These are phyloP conservation scores for Lyophyllum atratum DNA, from an alignment of 768 basidiomycete species.

Conservation along the genomic window DNA sequence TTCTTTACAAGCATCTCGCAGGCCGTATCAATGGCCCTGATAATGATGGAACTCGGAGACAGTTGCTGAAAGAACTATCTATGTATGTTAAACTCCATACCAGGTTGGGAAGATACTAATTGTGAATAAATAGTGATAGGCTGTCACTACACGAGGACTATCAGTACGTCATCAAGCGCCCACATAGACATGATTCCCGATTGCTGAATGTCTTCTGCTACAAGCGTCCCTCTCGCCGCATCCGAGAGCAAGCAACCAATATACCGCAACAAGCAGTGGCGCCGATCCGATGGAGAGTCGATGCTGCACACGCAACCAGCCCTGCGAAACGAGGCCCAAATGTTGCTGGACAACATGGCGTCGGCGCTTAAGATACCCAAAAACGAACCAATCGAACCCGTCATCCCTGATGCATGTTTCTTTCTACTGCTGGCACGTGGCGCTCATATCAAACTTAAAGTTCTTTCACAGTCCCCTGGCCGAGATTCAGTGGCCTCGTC, in stretches of 20 bases:
- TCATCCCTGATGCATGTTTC: conserved; percentile 16
- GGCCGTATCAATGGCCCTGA: conserved; percentile 12
- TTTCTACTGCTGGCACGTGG: background rate
- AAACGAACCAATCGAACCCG: conserved; percentile 15
- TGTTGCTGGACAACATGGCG: conserved; percentile 14
- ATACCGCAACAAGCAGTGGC: conserved; percentile 2
- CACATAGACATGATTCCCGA: background rate
- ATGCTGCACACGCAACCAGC: background rate
- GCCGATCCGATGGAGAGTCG: background rate
- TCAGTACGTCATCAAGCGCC: conserved; percentile 5
- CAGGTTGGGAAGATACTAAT: background rate
- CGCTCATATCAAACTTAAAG: background rate
- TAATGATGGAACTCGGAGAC: conserved; percentile 2
- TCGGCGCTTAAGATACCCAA: conserved; percentile 14
- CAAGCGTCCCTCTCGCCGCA: background rate
- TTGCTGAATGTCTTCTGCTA: background rate
- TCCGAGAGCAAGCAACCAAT: background rate
- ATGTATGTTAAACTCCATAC: conserved; percentile 24
- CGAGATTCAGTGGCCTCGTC: conserved; percentile 7
- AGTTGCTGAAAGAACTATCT: conserved; percentile 24
- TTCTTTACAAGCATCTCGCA: conserved; percentile 21
- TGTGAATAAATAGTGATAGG: conserved; percentile 1
- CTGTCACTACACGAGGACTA: conserved; percentile 5
- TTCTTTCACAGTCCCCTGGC: background rate
- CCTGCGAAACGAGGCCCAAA: conserved; percentile 12